Evolutionary conservation across 306 rosid genomes (phyloP), one percentile per base, ranked within the genome.

Genomic region (Begonia fuchsioides): DNA sequence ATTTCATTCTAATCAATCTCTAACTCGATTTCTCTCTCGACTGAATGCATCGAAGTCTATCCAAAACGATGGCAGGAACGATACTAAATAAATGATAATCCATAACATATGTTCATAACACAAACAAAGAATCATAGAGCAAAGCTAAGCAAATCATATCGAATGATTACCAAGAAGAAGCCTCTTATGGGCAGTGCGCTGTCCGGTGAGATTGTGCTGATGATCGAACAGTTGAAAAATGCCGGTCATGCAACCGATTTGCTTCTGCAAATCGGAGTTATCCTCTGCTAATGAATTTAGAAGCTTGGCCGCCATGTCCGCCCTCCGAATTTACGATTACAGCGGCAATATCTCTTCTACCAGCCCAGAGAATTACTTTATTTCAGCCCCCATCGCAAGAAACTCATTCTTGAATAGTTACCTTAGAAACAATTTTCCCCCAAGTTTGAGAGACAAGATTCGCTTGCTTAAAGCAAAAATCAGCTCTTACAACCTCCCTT

Each of bases 191-290:
- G 55, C 43, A 59, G 68, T 59, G 32, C 78, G 66, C 54, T 72
- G 78, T 16, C 81, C 71, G 2, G 81, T 48, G 52, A 83, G 58
- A 16, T 54, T 45, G 19, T 74, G 83, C 11, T 74, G 81, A 3
- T 93, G 94, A 70, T 87, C 94, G 15, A 87, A 87, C 48, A 83
- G 71, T 35, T 87, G 93, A 62, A 87, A 66, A 63, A 87, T 87
- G 55, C 94, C 94, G 14, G 82, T 73, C 94, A 87, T 83, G 56
- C 94, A 83, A 50, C 96, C 96, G 13, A 87, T 87, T 72, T 87
- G 96, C 83, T 81, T 73, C 72, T 81, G 94, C 70, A 83, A 74
- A 81, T 83, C 96, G 63, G 84, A 81, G 35, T 76, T 87, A 39
- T 87, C 94, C 57, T 87, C 96, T 46, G 96, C 88, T 66, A 87